Evolutionary conservation across 1,139 yeast species (phyloP).

Genomic region (Scheffersomyces segobiensis): DNA sequence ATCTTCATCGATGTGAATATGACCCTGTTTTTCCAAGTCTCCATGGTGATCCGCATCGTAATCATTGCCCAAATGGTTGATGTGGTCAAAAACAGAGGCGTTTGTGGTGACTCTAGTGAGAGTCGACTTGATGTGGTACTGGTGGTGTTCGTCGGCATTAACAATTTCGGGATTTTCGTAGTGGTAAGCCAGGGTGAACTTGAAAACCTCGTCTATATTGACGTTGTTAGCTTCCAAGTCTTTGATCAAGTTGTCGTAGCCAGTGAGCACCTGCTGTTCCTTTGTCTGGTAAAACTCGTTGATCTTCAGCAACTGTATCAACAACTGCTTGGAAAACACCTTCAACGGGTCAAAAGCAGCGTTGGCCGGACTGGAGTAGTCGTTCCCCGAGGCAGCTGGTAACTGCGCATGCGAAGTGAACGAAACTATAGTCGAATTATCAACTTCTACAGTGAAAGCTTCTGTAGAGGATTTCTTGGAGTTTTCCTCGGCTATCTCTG

Average conservation of each 20-base stretch:
- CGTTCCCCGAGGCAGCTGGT: slow-evolving; percentile 2
- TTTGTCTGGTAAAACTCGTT: slow-evolving; percentile 53
- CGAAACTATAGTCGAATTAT: slow-evolving; percentile 9
- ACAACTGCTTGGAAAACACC: slow-evolving; percentile 52
- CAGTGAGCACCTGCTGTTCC: slow-evolving; percentile 47
- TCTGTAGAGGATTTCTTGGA: slow-evolving; percentile 5
- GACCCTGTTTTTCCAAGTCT: slow-evolving; percentile 14
- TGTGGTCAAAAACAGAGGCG: slow-evolving; percentile 28
- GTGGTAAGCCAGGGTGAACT: slow-evolving; percentile 28
- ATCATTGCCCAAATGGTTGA: slow-evolving; percentile 24
- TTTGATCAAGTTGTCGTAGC: slow-evolving; percentile 45
- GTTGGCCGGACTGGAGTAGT: slow-evolving; percentile 18
- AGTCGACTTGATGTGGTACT: slow-evolving; percentile 24
- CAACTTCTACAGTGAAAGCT: slow-evolving; percentile 7
- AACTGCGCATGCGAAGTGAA: background rate
- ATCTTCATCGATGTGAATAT: slow-evolving; percentile 18
- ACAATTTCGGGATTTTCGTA: slow-evolving; percentile 18
- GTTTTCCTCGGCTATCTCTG: background rate
- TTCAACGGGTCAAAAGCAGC: slow-evolving; percentile 44
- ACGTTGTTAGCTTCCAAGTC: slow-evolving; percentile 35
- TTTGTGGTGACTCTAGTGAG: slow-evolving; percentile 31
- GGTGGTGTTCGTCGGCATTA: slow-evolving; percentile 22
- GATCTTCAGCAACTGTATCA: slow-evolving; percentile 57
- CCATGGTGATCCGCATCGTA: slow-evolving; percentile 20
- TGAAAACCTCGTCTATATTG: slow-evolving; percentile 30